A percentile compares a stretch with the other conserved stretches of the same genome.
Evolutionary conservation across 441 rosid species (phyloP).

Genomic region (Populus hybrid): DNA sequence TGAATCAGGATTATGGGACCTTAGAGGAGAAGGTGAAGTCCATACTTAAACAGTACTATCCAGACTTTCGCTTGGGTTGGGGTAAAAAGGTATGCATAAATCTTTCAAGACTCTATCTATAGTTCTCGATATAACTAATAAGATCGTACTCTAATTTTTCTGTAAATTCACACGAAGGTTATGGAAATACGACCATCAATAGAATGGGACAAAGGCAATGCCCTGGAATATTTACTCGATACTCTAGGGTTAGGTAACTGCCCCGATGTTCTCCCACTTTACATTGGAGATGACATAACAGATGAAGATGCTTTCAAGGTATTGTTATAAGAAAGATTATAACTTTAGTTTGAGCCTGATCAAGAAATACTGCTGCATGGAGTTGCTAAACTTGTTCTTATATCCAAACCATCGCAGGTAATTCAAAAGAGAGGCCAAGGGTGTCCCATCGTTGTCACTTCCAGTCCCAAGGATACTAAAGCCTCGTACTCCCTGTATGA

Average conservation of each 20-base stretch:
- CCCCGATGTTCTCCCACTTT: slow-evolving; percentile 65
- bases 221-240: slow-evolving; percentile 86
- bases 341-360: background rate
- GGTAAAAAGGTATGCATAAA: slow-evolving; percentile 67
- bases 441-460: slow-evolving; percentile 74
- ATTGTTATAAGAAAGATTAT: slow-evolving; percentile 14
- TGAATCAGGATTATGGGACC: slow-evolving; percentile 35
- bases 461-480: slow-evolving; percentile 63
- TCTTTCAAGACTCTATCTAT: slow-evolving; percentile 8
- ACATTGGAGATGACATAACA: slow-evolving; percentile 74
- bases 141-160: slow-evolving; percentile 19
- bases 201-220: slow-evolving; percentile 97
- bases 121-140: background rate
- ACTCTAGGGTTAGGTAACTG: slow-evolving; percentile 71
- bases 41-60: slow-evolving; percentile 55
- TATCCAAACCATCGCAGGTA: slow-evolving; percentile 36
- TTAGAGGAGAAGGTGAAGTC: slow-evolving; percentile 63
- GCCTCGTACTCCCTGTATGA: slow-evolving; percentile 66
- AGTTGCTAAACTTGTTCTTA: background rate
- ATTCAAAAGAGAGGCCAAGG: slow-evolving; percentile 72
- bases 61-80: slow-evolving; percentile 58
- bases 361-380: background rate
- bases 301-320: slow-evolving; percentile 98
- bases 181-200: slow-evolving; percentile 88
- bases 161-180: slow-evolving; percentile 43